phyloP scores from a whole-genome alignment of 768 basidiomycete genomes.

The Phylloporus scabripes region DNA sequence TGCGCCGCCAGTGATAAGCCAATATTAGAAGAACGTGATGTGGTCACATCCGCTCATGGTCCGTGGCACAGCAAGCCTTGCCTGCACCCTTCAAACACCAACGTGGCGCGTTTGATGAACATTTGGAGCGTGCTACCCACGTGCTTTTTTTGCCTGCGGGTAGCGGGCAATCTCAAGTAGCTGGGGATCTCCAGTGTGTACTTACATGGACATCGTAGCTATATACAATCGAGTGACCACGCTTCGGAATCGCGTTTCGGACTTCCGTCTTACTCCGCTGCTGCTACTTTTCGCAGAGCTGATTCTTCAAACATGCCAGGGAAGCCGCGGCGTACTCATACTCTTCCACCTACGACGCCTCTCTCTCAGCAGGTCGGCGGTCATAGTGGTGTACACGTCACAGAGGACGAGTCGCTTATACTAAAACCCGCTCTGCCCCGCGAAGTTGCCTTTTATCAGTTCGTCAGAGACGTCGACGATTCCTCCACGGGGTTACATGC shows the following conservation, averaged over 20 bases:
- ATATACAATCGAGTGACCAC: too few species aligned
- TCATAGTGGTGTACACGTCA: conserved; percentile 66
- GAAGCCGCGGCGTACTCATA: conserved; percentile 12
- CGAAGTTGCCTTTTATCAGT: conserved; percentile 71
- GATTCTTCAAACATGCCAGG: neutral
- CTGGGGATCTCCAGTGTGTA: too few species aligned
- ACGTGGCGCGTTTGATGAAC: too few species aligned
- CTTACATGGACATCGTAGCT: too few species aligned
- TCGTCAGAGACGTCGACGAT: conserved; percentile 33
- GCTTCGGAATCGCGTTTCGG: neutral
- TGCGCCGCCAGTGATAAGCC: too few species aligned
- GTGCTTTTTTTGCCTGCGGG: too few species aligned
- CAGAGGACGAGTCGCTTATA: conserved; percentile 70
- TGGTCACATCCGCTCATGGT: too few species aligned
- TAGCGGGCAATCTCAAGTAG: too few species aligned
- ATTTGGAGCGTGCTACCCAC: too few species aligned
- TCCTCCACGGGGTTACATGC: conserved; percentile 11
- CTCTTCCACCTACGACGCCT: conserved; percentile 25
- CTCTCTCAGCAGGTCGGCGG: conserved; percentile 73
- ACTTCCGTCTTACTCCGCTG: neutral
- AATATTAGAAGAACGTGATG: too few species aligned
- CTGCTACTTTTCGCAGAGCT: neutral
- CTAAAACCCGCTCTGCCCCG: conserved; percentile 66
- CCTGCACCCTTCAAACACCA: too few species aligned
- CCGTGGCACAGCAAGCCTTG: too few species aligned